phyloP scores from a whole-genome alignment of 345 rosid genomes.

The Excoecaria cochinchinensis region DNA sequence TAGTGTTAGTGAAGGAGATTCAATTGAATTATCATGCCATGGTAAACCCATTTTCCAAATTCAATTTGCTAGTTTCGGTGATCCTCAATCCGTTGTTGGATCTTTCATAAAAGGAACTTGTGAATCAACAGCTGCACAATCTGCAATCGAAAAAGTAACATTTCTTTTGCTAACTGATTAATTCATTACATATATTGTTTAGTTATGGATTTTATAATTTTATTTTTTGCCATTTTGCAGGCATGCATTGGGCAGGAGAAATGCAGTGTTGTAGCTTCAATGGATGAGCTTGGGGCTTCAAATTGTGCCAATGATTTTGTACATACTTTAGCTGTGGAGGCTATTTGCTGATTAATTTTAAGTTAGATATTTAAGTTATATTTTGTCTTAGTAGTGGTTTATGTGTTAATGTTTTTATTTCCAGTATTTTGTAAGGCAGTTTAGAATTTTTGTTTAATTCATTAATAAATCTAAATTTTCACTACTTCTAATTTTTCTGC shows the following conservation, averaged over 20 bases:
- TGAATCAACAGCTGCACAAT: neutral
- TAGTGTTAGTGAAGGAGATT: no score
- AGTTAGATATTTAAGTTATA: no score
- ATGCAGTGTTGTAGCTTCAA: neutral
- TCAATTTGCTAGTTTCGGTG: neutral
- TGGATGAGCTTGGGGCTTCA: neutral
- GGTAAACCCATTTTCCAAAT: neutral
- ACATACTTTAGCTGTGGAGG: neutral
- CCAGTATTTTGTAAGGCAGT: no score
- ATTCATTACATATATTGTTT: neutral
- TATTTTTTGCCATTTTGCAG: neutral
- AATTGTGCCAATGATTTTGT: neutral
- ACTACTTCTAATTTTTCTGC: no score
- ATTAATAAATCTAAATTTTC: no score
- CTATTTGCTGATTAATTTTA: neutral
- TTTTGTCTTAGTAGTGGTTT: no score
- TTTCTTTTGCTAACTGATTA: no score
- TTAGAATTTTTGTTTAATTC: no score
- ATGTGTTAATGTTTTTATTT: no score
- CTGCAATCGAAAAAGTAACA: neutral
- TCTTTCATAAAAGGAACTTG: neutral
- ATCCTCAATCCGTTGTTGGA: neutral
- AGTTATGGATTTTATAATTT: neutral
- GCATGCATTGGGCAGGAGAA: neutral
- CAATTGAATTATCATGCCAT: neutral